Conservation (phyloP, 2,329 filamentous ascomycete species). For the Monosporascus sp. region DNA sequence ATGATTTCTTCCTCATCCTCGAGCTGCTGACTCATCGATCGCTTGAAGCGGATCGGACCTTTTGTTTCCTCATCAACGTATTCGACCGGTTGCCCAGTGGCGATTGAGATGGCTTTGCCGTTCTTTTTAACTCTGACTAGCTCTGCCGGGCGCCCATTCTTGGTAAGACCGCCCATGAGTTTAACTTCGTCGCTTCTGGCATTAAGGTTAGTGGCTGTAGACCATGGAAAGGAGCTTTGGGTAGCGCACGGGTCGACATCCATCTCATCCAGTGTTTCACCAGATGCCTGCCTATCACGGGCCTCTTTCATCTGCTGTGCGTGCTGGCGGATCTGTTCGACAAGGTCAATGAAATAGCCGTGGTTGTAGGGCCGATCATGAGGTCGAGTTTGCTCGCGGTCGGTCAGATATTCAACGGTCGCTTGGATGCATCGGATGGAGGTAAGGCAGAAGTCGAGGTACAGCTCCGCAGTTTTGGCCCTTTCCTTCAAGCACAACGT, state of each 20-base stretch:
- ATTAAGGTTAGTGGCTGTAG: conserved; percentile 18
- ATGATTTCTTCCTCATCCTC: conserved; percentile 77
- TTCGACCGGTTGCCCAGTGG: conserved; percentile 61
- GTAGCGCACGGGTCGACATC: conserved; percentile 52
- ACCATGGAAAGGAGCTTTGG: conserved; percentile 3
- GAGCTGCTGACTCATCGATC: conserved; percentile 61
- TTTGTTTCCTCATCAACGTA: conserved; percentile 41
- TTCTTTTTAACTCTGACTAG: conserved; percentile 77
- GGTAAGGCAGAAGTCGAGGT: conserved; percentile 83
- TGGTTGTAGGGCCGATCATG: conserved; percentile 88
- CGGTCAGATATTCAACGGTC: conserved; percentile 78
- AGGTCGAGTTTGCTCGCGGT: conserved; percentile 78
- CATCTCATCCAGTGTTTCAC: conserved; percentile 48
- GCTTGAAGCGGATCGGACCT: conserved; percentile 52
- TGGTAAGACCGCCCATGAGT: conserved; percentile 73
- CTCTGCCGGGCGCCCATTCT: conserved; percentile 78
- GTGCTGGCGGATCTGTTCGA: conserved; percentile 89
- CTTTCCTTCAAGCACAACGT: conserved; percentile 71
- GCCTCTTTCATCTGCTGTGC: conserved; percentile 75
- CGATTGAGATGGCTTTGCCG: conserved; percentile 73
- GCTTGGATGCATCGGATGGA: conserved; percentile 87
- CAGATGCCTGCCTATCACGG: conserved; percentile 57
- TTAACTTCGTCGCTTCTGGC: conserved; percentile 61
- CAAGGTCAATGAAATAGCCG: conserved; percentile 94
- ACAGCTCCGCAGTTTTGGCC: conserved; percentile 64